Percentiles rank a stretch among this genome's conserved stretches.
phyloP scores from a whole-genome alignment of 2,329 filamentous ascomycete genomes.

The Aureobasidium sp. region DNA sequence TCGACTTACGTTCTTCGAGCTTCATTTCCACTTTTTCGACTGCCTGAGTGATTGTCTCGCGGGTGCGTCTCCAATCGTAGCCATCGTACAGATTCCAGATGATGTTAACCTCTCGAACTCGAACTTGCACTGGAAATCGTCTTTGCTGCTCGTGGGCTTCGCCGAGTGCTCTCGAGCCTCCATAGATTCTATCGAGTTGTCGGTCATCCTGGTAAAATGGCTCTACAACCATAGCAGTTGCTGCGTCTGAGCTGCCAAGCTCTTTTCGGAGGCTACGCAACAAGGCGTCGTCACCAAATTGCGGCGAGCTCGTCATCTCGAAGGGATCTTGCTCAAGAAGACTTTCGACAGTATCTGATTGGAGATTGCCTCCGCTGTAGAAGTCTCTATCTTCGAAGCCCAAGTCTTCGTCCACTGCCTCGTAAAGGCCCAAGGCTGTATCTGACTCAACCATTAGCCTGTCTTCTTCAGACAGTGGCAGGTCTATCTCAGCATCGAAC shows the following conservation, averaged over 20 bases:
- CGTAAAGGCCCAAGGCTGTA: slow-evolving; percentile 28
- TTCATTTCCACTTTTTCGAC: slow-evolving; percentile 81
- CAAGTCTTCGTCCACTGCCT: slow-evolving; percentile 25
- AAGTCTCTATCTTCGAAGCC: slow-evolving; percentile 19
- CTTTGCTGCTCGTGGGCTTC: slow-evolving; percentile 9
- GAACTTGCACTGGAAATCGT: slow-evolving; percentile 56
- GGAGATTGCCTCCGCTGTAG: slow-evolving; percentile 19
- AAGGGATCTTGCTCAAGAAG: slow-evolving; percentile 30
- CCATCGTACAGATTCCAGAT: slow-evolving; percentile 99
- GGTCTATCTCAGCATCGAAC: slow-evolving; percentile 28
- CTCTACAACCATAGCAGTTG: slow-evolving; percentile 22
- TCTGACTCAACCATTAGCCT: slow-evolving; percentile 31
- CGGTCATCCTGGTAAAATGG: slow-evolving; percentile 27
- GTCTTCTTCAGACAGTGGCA: slow-evolving; percentile 19
- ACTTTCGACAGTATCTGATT: slow-evolving; percentile 28
- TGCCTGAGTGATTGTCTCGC: slow-evolving; percentile 77
- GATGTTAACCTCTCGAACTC: slow-evolving; percentile 77
- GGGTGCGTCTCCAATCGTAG: slow-evolving; percentile 88
- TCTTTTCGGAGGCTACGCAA: slow-evolving; percentile 27
- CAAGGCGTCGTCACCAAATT: slow-evolving; percentile 27
- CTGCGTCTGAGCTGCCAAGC: slow-evolving; percentile 18
- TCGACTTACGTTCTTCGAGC: slow-evolving; percentile 63
- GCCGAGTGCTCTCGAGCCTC: neutral
- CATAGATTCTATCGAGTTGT: slow-evolving; percentile 28
- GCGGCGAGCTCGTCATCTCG: slow-evolving; percentile 28